These are phyloP conservation scores for Closterium sp. DNA, from an alignment of 139 green algal genomes.

Conservation along the genomic window DNA sequence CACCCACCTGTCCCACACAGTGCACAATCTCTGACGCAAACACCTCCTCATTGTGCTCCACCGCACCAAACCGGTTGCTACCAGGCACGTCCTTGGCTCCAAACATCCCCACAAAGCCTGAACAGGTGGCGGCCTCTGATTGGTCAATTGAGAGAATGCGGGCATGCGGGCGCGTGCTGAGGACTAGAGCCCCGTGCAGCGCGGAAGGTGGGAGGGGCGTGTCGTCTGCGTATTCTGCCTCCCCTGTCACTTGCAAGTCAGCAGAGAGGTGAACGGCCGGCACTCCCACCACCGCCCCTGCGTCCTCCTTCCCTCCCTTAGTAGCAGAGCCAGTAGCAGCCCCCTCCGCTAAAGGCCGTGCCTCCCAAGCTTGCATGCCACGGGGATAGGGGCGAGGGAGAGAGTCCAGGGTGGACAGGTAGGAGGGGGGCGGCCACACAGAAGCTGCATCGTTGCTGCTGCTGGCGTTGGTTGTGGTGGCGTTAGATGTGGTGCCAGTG, in stretches of 20 bases:
- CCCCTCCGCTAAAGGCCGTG: not conserved
- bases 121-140: slow-evolving; percentile 59
- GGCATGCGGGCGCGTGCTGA: slow-evolving; percentile 77
- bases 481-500: not conserved
- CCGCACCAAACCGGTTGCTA: slow-evolving; percentile 80
- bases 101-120: slow-evolving; percentile 75
- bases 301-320: slow-evolving; percentile 18
- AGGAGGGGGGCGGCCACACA: slow-evolving; percentile 1
- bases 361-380: slow-evolving; percentile 83
- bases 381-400: slow-evolving; percentile 59
- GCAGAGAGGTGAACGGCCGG: slow-evolving; percentile 81
- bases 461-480: not conserved
- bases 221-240: slow-evolving; percentile 91
- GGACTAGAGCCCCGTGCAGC: slow-evolving; percentile 80
- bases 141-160: slow-evolving; percentile 69
- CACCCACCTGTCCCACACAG: slow-evolving; percentile 73
- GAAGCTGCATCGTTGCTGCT: not conserved
- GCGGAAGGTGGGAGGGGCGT: slow-evolving; percentile 63
- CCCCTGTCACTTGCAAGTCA: slow-evolving; percentile 66
- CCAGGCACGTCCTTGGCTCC: slow-evolving; percentile 74
- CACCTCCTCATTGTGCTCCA: slow-evolving; percentile 84
- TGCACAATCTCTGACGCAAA: slow-evolving; percentile 83
- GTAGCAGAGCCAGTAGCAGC: not conserved
- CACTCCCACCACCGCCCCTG: slow-evolving; percentile 70
- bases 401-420: slow-evolving; percentile 37